Evolutionary conservation across 352 stramenopile species (phyloP).

Genomic region (Pythium utonaiense): DNA sequence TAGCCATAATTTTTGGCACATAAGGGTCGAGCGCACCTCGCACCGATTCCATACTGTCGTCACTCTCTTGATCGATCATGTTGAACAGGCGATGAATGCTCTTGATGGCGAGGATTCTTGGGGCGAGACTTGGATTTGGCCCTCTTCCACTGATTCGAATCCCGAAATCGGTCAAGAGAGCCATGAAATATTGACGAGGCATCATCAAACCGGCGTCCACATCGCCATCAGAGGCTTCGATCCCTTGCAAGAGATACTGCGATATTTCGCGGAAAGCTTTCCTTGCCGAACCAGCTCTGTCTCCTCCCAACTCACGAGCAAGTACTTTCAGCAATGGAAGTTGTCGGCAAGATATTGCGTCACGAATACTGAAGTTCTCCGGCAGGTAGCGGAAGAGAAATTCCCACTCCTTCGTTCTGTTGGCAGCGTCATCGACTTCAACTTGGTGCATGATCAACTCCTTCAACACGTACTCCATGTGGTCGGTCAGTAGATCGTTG

Average conservation of each 20-base stretch:
- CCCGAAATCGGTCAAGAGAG: slow-evolving; percentile 79
- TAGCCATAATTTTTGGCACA: slow-evolving; percentile 89
- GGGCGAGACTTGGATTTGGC: slow-evolving; percentile 20
- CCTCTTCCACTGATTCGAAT: slow-evolving; percentile 52
- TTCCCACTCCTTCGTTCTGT: slow-evolving; percentile 31
- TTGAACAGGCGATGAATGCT: slow-evolving; percentile 71
- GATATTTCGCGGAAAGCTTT: slow-evolving; percentile 36
- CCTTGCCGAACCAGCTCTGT: slow-evolving; percentile 25
- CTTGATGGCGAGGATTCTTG: slow-evolving; percentile 63
- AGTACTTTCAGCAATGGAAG: slow-evolving; percentile 33
- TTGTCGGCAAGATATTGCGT: slow-evolving; percentile 31
- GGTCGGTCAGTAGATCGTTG: slow-evolving; percentile 20
- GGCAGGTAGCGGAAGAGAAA: slow-evolving; percentile 38
- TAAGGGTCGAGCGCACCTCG: slow-evolving; percentile 72
- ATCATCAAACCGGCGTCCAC: slow-evolving; percentile 39
- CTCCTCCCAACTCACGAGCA: slow-evolving; percentile 35
- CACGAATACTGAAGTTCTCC: slow-evolving; percentile 30
- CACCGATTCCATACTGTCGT: slow-evolving; percentile 24
- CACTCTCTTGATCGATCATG: slow-evolving; percentile 42
- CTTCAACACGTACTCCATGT: slow-evolving; percentile 33
- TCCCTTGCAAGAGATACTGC: slow-evolving; percentile 30
- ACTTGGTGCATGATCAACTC: slow-evolving; percentile 40
- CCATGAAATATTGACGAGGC: slow-evolving; percentile 74
- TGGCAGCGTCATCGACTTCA: slow-evolving; percentile 28
- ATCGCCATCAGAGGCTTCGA: slow-evolving; percentile 11